Percentiles rank a stretch among this genome's conserved stretches.
phyloP scores from a whole-genome alignment of 805 yeast genomes.

The Candida golubevii region DNA sequence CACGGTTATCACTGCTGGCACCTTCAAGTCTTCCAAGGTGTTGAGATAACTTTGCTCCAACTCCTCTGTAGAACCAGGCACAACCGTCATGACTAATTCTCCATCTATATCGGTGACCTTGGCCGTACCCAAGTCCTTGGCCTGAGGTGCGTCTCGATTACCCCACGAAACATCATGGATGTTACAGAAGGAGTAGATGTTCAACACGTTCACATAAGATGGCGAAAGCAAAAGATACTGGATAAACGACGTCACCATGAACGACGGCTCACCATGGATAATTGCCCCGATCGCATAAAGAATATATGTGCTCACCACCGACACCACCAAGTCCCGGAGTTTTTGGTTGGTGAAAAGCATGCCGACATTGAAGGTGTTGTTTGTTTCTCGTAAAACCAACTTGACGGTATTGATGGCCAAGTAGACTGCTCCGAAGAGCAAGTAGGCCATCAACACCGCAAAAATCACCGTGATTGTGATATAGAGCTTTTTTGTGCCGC shows the following conservation, averaged over 20 bases:
- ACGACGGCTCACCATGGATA: slow-evolving; percentile 85
- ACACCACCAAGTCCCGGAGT: slow-evolving; percentile 83
- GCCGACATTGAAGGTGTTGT: slow-evolving; percentile 34
- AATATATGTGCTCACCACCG: slow-evolving; percentile 77
- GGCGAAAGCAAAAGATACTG: slow-evolving; percentile 87
- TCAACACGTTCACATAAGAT: slow-evolving; percentile 82
- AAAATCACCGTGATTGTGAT: slow-evolving; percentile 70
- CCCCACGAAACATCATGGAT: slow-evolving; percentile 98
- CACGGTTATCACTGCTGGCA: slow-evolving; percentile 22
- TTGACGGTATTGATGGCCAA: slow-evolving; percentile 72
- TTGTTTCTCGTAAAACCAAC: slow-evolving; percentile 43
- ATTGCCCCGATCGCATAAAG: slow-evolving; percentile 76
- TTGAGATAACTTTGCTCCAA: slow-evolving; percentile 70
- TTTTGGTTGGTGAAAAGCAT: slow-evolving; percentile 61
- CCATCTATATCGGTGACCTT: slow-evolving; percentile 46
- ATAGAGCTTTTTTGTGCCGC: slow-evolving; percentile 81
- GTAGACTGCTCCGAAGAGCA: slow-evolving; percentile 82
- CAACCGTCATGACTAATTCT: slow-evolving; percentile 36
- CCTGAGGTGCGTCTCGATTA: slow-evolving; percentile 74
- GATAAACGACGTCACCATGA: slow-evolving; percentile 80
- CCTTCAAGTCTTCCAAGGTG: slow-evolving; percentile 56
- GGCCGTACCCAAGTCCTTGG: slow-evolving; percentile 78
- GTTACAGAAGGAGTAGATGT: slow-evolving; percentile 93
- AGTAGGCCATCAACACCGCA: slow-evolving; percentile 83
- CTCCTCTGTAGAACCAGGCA: slow-evolving; percentile 70